These are phyloP conservation scores for Suillus bovinus DNA, from an alignment of 768 basidiomycete genomes.

Conservation along the genomic window DNA sequence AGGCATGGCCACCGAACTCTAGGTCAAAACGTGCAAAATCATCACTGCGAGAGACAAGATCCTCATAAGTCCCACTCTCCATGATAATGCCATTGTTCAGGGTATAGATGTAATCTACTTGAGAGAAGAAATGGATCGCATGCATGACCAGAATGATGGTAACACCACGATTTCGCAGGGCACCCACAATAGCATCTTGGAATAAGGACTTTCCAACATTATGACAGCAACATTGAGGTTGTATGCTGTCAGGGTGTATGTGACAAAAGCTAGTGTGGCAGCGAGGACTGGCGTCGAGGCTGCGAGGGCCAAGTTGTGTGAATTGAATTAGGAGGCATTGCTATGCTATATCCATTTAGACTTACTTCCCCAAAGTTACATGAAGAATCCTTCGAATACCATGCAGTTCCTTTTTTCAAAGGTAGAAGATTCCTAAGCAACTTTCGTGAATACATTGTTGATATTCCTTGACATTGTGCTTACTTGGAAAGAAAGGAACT, in stretches of 20 bases:
- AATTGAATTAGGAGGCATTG: neutral
- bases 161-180: too few relatives aligned
- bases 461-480: conserved; percentile 20
- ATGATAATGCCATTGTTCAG: too few relatives aligned
- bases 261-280: conserved; percentile 65
- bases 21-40: conserved; percentile 57
- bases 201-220: too few relatives aligned
- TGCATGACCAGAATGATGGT: too few relatives aligned
- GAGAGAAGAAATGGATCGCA: too few relatives aligned
- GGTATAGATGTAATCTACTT: too few relatives aligned
- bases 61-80: conserved; percentile 53
- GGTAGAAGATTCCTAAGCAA: conserved; percentile 34
- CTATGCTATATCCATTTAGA: neutral
- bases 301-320: conserved; percentile 37
- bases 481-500: conserved; percentile 62
- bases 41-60: conserved; percentile 49
- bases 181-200: too few relatives aligned
- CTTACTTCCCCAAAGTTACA: neutral
- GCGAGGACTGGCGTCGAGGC: conserved; percentile 64
- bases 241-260: conserved; percentile 56
- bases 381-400: conserved; percentile 3
- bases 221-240: conserved; percentile 65
- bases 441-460: neutral
- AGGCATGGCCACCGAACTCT: conserved; percentile 59
- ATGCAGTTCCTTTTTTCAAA: neutral